These are phyloP conservation scores for Suillus subaureus DNA, from an alignment of 768 basidiomycete species.

Conservation along the genomic window DNA sequence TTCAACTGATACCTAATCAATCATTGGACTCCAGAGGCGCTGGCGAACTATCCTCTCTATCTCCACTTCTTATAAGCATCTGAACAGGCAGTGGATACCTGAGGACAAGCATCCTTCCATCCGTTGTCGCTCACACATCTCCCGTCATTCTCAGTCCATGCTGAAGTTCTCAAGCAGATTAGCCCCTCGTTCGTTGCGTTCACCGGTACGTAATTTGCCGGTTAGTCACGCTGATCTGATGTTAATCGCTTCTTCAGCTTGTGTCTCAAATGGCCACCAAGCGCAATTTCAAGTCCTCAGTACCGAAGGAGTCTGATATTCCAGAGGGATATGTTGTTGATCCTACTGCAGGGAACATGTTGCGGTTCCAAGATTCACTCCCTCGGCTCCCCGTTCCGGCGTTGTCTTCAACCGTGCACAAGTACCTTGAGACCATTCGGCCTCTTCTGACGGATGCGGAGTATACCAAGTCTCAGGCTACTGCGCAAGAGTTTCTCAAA, in stretches of 20 bases:
- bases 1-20: slow-evolving; percentile 4
- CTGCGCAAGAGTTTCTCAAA: slow-evolving; percentile 67
- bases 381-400: slow-evolving; percentile 84
- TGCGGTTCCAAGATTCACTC: slow-evolving; percentile 71
- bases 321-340: slow-evolving; percentile 56
- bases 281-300: slow-evolving; percentile 35
- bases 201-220: slow-evolving; percentile 15
- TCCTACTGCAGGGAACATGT: slow-evolving; percentile 63
- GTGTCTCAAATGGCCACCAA: slow-evolving; percentile 29
- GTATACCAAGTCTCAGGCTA: slow-evolving; percentile 56
- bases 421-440: slow-evolving; percentile 85
- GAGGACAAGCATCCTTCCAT: slow-evolving; percentile 11
- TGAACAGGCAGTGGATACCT: slow-evolving; percentile 9
- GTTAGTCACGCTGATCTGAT: neutral
- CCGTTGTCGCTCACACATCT: slow-evolving; percentile 7
- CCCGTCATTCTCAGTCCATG: slow-evolving; percentile 14
- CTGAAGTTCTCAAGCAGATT: slow-evolving; percentile 22
- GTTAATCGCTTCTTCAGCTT: slow-evolving; percentile 8
- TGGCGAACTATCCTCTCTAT: slow-evolving; percentile 16
- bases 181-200: slow-evolving; percentile 18
- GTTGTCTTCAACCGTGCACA: slow-evolving; percentile 77
- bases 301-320: slow-evolving; percentile 32
- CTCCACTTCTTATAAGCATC: slow-evolving; percentile 16
- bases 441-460: slow-evolving; percentile 73
- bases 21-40: neutral